phyloP scores from a whole-genome alignment of 202 grass and related monocot species.

The Sporobolus alterniflorus region DNA sequence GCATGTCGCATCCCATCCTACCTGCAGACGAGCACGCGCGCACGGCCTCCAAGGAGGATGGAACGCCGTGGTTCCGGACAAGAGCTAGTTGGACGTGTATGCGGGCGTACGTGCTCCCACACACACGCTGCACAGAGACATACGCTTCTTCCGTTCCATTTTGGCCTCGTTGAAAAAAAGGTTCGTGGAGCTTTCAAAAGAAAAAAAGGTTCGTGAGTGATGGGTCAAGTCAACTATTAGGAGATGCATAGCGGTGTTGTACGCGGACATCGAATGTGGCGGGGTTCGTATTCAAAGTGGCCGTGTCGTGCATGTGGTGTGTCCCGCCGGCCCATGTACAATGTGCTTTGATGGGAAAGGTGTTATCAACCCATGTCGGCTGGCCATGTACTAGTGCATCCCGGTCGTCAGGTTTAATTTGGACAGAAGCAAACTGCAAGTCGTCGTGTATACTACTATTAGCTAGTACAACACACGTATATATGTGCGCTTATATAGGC shows the following conservation, averaged over 20 bases:
- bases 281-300: constrained; percentile 41
- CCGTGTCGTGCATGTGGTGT: too few species aligned
- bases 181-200: too few species aligned
- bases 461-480: background rate
- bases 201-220: constrained; percentile 23
- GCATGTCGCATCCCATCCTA: constrained; percentile 3
- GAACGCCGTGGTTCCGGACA: constrained; percentile 10
- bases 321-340: too few species aligned
- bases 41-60: background rate
- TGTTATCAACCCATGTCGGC: constrained; percentile 47
- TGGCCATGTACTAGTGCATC: background rate
- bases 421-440: background rate
- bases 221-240: constrained; percentile 27
- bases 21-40: background rate
- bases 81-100: background rate
- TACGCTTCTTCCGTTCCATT: too few species aligned
- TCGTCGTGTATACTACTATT: background rate
- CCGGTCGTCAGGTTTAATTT: background rate
- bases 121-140: background rate
- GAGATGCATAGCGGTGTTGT: background rate
- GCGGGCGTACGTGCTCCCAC: background rate
- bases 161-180: too few species aligned
- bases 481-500: background rate
- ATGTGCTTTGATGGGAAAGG: constrained; percentile 34
- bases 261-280: constrained; percentile 16